Evolutionary conservation across 2,329 filamentous ascomycete species (phyloP).

Genomic region (Botrytis aclada): DNA sequence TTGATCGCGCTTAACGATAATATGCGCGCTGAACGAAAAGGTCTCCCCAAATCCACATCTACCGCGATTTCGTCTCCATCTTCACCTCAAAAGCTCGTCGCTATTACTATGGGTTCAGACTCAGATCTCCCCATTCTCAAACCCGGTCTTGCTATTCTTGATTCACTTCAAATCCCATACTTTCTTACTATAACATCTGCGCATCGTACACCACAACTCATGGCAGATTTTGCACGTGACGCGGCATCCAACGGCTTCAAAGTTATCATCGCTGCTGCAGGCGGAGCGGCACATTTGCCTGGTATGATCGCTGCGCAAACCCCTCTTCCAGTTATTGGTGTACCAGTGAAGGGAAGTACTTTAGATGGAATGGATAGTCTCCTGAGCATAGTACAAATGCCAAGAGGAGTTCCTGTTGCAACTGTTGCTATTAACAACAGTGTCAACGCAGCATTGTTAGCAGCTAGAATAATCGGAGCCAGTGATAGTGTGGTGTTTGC

Average conservation of each 20-base stretch:
- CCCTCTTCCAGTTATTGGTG: slow-evolving; percentile 67
- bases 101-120: slow-evolving; percentile 79
- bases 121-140: slow-evolving; percentile 72
- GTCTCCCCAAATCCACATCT: slow-evolving; percentile 41
- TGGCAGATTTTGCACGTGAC: slow-evolving; percentile 59
- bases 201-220: slow-evolving; percentile 68
- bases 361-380: slow-evolving; percentile 60
- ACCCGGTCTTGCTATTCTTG: slow-evolving; percentile 49
- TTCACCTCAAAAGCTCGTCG: slow-evolving; percentile 54
- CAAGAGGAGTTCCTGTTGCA: slow-evolving; percentile 67
- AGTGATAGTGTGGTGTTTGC: slow-evolving; percentile 54
- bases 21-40: slow-evolving; percentile 53
- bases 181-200: slow-evolving; percentile 75
- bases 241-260: slow-evolving; percentile 33
- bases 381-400: slow-evolving; percentile 75
- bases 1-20: slow-evolving; percentile 64
- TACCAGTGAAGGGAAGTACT: slow-evolving; percentile 71
- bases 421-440: slow-evolving; percentile 80
- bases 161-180: slow-evolving; percentile 67
- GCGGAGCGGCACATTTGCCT: slow-evolving; percentile 58
- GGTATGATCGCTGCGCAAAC: slow-evolving; percentile 21
- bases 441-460: slow-evolving; percentile 72
- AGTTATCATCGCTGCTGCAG: slow-evolving; percentile 56
- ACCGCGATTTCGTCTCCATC: slow-evolving; percentile 34
- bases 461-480: slow-evolving; percentile 63